Conservation (phyloP, 2,329 filamentous ascomycete species). For the Trichophyton benhamiae region DNA sequence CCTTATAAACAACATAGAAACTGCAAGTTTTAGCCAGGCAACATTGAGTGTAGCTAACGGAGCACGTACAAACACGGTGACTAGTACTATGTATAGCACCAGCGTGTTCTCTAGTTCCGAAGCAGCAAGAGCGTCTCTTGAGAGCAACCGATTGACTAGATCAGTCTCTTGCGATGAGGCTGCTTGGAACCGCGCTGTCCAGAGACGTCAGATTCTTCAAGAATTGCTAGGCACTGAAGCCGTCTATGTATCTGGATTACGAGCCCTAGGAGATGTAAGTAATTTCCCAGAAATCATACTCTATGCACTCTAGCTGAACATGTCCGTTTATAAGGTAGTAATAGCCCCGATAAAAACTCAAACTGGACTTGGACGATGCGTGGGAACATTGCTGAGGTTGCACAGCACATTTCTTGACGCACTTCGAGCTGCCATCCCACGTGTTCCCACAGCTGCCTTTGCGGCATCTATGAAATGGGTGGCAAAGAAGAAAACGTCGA, state of each 20-base stretch:
- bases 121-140: constrained; percentile 50
- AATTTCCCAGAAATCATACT: constrained; percentile 1
- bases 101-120: constrained; percentile 55
- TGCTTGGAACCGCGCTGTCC: constrained; percentile 57
- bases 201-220: constrained; percentile 67
- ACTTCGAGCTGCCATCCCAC: constrained; percentile 56
- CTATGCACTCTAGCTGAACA: background rate
- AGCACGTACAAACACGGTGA: constrained; percentile 47
- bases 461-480: constrained; percentile 16
- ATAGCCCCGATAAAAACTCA: constrained; percentile 60
- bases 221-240: constrained; percentile 81
- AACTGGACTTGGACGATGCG: constrained; percentile 63
- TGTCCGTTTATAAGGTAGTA: constrained; percentile 46
- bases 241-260: constrained; percentile 75
- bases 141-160: constrained; percentile 39
- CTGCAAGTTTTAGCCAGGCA: constrained; percentile 60
- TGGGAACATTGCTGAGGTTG: constrained; percentile 66
- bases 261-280: constrained; percentile 70
- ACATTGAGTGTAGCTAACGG: constrained; percentile 57
- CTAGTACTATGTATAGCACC: constrained; percentile 43
- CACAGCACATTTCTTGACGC: constrained; percentile 72
- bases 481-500: constrained; percentile 29
- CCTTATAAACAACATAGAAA: constrained; percentile 70
- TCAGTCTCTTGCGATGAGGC: constrained; percentile 50
- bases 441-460: background rate